A percentile compares a stretch with the other conserved stretches of the same genome.
Evolutionary conservation across 1,139 yeast species (phyloP).

Genomic region (Suzukiozyma palmioleophila): DNA sequence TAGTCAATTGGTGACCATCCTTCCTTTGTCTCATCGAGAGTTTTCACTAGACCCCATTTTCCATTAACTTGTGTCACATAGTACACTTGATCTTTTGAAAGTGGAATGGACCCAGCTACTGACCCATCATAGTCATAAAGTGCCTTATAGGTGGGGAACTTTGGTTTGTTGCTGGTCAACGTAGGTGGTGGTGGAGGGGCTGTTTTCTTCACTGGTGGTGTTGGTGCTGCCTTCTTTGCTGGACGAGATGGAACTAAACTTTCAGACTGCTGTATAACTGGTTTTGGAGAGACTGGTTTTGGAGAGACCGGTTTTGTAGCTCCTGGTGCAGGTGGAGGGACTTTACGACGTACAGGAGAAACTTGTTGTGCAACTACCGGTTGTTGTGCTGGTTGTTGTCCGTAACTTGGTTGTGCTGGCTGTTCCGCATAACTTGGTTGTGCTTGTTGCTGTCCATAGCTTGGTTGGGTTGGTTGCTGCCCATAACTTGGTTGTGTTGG

Average conservation of each 20-base stretch:
- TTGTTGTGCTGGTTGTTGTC: constrained; percentile 6
- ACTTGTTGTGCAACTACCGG: constrained; percentile 8
- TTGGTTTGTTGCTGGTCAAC: constrained; percentile 60
- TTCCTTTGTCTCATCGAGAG: constrained; percentile 68
- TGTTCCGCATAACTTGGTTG: constrained; percentile 16
- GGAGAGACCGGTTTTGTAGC: constrained; percentile 4
- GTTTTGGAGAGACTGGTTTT: constrained; percentile 11
- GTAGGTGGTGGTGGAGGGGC: constrained; percentile 47
- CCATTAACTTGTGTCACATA: constrained; percentile 74
- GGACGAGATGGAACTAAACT: constrained; percentile 17
- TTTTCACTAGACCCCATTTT: constrained; percentile 83
- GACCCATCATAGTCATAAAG: constrained; percentile 87
- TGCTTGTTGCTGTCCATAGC: constrained; percentile 12
- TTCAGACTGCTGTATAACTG: constrained; percentile 9
- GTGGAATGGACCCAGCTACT: constrained; percentile 75
- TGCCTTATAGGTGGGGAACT: constrained; percentile 77
- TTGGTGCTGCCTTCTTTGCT: constrained; percentile 32
- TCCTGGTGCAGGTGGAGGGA: constrained; percentile 11
- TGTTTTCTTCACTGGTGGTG: constrained; percentile 40
- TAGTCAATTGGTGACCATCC: constrained; percentile 99
- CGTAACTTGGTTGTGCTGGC: constrained; percentile 12
- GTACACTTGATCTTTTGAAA: constrained; percentile 70
- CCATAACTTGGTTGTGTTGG: constrained; percentile 10
- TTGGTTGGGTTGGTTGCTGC: constrained; percentile 6
- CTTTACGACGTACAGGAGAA: constrained; percentile 8